Percentiles rank a stretch among this genome's conserved stretches.
phyloP scores from a whole-genome alignment of 164 flowering plant genomes.

The Houttuynia cordata region DNA sequence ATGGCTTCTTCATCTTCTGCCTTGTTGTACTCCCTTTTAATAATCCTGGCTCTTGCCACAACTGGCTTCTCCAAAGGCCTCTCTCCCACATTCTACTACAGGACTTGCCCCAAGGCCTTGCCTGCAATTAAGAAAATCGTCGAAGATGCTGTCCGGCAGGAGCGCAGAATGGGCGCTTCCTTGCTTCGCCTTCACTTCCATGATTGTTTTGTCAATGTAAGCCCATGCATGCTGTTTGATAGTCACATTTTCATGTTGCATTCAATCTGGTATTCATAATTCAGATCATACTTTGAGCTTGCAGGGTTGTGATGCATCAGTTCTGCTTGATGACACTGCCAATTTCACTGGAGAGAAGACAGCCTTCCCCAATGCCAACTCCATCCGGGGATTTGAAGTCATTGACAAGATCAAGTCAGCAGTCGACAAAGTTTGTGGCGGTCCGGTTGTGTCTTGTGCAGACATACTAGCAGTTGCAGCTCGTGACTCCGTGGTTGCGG shows the following conservation, averaged over 20 bases:
- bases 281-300: background rate
- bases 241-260: background rate
- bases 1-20: background rate
- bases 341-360: conserved; percentile 9
- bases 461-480: conserved; percentile 8
- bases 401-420: conserved; percentile 6
- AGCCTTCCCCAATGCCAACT: conserved; percentile 5
- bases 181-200: conserved; percentile 36
- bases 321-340: conserved; percentile 4
- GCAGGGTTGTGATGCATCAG: conserved; percentile 10
- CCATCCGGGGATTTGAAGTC: conserved; percentile 2
- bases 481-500: conserved; percentile 5
- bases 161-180: conserved; percentile 36
- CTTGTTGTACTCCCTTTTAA: background rate
- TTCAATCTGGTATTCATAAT: background rate
- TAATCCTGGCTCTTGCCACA: conserved; percentile 4
- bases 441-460: conserved; percentile 3
- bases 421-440: background rate
- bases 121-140: conserved; percentile 21
- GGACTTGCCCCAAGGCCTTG: conserved; percentile 26
- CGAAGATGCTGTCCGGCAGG: conserved; percentile 16
- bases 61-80: conserved; percentile 10
- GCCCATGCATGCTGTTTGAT: background rate
- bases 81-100: conserved; percentile 18
- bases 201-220: conserved; percentile 31